Base-by-base conservation (phyloP, 2,329 filamentous ascomycete species). In the Colletotrichum siamense region DNA sequence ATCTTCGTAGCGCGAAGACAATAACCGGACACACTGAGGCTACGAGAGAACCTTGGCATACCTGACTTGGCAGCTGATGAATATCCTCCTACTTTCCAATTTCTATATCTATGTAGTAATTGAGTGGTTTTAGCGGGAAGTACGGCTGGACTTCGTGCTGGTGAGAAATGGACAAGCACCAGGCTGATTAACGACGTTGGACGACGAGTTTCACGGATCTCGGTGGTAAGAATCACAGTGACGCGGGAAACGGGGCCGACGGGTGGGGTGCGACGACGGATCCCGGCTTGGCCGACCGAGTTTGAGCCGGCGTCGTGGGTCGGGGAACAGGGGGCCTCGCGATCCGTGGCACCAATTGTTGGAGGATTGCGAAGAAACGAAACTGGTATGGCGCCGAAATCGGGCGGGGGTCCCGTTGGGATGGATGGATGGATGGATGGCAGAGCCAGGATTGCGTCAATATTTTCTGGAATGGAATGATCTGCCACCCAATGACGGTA, bases 271-370 rank as follows among this genome's bases (percentile, higher is more conserved):
- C 52, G 63, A 71, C 69, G 66, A 72, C 62, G 55, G 73, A 52
- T 26, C 69, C 69, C 73, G 63, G 64, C 39, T 64, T 68, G 55
- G 69, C 62, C 73, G 63, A 36, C 73, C 73, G 64, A 71, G 52
- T 30, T 32, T 49, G 32, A 36, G n/a, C 63, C 49, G 62, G 39
- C 57, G 26, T 69, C 55, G 26, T 57, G 57, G 49, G 34, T 32
- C 62, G 55, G 57, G 62, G 55, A 49, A 61, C 70, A 44, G 34
- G 70, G 69, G 52, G 12, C 12, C 7, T 8, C 8, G 64, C 49
- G 16, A 61, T 59, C 55, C 30, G n/a, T 15, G n/a, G 32, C 24
- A 16, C 18, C 65, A 49, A 39, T 16, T 36, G 55, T 44, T 26
- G 22, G 26, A 62, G 16, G 18, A 39, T 22, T 22, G 24, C 24